Percentiles rank a stretch among this genome's conserved stretches.
Conservation (phyloP, 2,329 filamentous ascomycete species). For the Helotiales sp. region DNA sequence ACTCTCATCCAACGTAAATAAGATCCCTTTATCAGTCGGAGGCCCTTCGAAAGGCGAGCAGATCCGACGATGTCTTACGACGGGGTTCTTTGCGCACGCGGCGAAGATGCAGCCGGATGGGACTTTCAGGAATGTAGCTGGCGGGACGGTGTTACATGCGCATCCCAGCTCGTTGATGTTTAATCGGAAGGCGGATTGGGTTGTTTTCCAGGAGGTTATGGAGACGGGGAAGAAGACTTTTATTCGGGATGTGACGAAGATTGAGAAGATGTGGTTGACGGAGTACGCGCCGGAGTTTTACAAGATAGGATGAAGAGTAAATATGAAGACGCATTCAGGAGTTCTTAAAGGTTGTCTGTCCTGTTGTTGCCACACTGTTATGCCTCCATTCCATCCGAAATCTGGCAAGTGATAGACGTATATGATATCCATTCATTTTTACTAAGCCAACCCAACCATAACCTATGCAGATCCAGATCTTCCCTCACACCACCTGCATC, state of each 20-base stretch:
- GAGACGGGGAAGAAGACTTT: conserved; percentile 88
- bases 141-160: conserved; percentile 77
- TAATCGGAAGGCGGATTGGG: conserved; percentile 95
- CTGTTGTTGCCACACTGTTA: neutral
- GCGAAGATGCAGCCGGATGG: conserved; percentile 94
- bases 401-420: neutral
- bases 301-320: conserved; percentile 50
- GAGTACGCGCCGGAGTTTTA: conserved; percentile 90
- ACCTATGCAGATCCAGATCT: neutral
- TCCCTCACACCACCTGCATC: neutral
- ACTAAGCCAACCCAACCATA: neutral
- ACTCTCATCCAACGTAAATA: conserved; percentile 47
- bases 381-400: neutral
- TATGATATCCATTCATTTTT: neutral
- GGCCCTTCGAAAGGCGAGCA: conserved; percentile 65
- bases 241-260: conserved; percentile 89
- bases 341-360: neutral
- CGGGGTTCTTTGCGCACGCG: conserved; percentile 91
- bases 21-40: conserved; percentile 45
- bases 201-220: conserved; percentile 92
- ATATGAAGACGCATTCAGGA: neutral
- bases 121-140: conserved; percentile 83
- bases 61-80: conserved; percentile 83
- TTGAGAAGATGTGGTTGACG: conserved; percentile 89
- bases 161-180: conserved; percentile 96